A percentile compares a stretch with the other conserved stretches of the same genome.
Evolutionary conservation across 1,284 basidiomycete species (phyloP).

Genomic region (Earliella scabrosa): DNA sequence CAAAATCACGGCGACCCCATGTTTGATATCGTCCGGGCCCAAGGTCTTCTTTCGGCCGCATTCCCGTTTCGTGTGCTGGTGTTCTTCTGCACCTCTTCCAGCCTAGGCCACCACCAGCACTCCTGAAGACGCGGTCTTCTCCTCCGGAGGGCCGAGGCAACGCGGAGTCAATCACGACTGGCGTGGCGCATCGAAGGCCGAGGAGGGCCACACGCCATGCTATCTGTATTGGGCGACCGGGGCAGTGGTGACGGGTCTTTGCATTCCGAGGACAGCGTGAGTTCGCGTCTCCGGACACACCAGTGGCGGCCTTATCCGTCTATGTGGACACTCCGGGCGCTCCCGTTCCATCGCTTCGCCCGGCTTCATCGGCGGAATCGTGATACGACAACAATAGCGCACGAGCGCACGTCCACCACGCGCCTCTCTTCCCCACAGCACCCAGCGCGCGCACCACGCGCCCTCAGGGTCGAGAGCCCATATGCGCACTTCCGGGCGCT

Average conservation of each 20-base stretch:
- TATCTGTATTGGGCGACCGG: too few relatives aligned
- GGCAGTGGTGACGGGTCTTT: too few relatives aligned
- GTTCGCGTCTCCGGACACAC: not conserved
- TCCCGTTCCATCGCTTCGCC: not conserved
- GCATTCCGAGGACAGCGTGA: slow-evolving; percentile 1
- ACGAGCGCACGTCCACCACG: not conserved
- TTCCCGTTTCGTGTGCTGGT: not conserved
- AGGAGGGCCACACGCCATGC: too few relatives aligned
- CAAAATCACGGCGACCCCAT: slow-evolving; percentile 13
- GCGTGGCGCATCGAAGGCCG: too few relatives aligned
- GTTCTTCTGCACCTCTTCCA: too few relatives aligned
- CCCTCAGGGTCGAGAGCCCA: slow-evolving; percentile 8
- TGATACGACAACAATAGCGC: too few relatives aligned
- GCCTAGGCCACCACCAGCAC: too few relatives aligned
- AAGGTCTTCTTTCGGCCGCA: too few relatives aligned
- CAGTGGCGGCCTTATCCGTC: not conserved
- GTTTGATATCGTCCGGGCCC: not conserved
- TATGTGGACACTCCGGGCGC: slow-evolving; percentile 4
- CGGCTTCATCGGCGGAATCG: slow-evolving; percentile 14
- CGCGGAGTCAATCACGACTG: too few relatives aligned
- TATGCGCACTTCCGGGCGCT: not conserved
- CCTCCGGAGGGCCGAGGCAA: too few relatives aligned
- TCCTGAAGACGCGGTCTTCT: too few relatives aligned
- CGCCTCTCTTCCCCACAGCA: not conserved
- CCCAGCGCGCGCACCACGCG: not conserved